phyloP scores from a whole-genome alignment of 441 rosid genomes.

The Euphorbia schlechtendalii region DNA sequence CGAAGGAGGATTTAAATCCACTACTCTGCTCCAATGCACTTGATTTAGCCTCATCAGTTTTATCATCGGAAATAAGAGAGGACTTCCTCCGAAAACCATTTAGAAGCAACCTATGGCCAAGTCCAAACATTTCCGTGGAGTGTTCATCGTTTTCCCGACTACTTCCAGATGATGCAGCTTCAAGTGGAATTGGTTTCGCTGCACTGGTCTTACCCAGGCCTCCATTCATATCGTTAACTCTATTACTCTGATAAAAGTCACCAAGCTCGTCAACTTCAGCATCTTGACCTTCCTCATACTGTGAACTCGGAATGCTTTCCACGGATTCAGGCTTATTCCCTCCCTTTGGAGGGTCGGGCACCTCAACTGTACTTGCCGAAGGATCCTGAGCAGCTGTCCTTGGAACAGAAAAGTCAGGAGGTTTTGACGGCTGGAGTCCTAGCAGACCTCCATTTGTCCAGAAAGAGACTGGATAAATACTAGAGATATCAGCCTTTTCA shows the following conservation, averaged over 20 bases:
- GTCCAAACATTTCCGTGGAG: conserved; percentile 47
- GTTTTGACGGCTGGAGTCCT: conserved; percentile 89
- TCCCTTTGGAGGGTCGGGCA: conserved; percentile 16
- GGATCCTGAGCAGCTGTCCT: conserved; percentile 24
- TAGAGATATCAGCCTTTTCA: conserved; percentile 33
- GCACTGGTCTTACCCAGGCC: conserved; percentile 20
- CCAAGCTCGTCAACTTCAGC: conserved; percentile 20
- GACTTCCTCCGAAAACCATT: conserved; percentile 52
- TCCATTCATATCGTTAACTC: conserved; percentile 24
- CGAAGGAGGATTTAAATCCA: conserved; percentile 33
- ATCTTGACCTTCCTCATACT: conserved; percentile 26
- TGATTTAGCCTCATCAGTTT: conserved; percentile 33
- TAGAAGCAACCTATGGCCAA: conserved; percentile 53
- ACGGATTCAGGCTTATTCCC: conserved; percentile 18
- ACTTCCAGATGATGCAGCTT: conserved; percentile 17
- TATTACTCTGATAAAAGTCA: conserved; percentile 16
- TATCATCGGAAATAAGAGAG: conserved; percentile 35
- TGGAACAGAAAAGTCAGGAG: conserved; percentile 65
- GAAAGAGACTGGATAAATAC: conserved; percentile 37
- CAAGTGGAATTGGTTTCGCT: conserved; percentile 24
- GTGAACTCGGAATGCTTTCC: conserved; percentile 28
- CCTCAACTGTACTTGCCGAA: conserved; percentile 20
- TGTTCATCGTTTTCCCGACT: conserved; percentile 32
- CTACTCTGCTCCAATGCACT: conserved; percentile 23
- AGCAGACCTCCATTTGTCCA: conserved; percentile 94